phyloP scores from a whole-genome alignment of 164 flowering plant genomes.

The Vitis riparia region DNA sequence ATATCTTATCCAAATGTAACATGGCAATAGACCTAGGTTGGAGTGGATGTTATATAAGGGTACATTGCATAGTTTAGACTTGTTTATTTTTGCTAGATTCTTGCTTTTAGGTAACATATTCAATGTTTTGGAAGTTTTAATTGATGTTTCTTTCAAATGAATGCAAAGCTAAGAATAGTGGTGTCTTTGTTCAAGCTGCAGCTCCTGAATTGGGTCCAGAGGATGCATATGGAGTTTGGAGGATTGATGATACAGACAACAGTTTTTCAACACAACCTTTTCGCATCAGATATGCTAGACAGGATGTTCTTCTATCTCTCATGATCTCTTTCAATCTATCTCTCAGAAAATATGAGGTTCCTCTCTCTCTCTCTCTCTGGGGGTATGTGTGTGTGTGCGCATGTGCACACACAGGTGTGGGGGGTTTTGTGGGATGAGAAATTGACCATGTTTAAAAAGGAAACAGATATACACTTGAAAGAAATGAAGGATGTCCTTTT shows the following conservation, averaged over 20 bases:
- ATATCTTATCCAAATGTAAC: too few species aligned
- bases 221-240: slow-evolving; percentile 74
- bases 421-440: too few species aligned
- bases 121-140: neutral
- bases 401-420: too few species aligned
- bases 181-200: slow-evolving; percentile 34
- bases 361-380: neutral
- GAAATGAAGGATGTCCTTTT: neutral
- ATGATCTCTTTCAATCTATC: slow-evolving; percentile 84
- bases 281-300: slow-evolving; percentile 91
- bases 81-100: too few species aligned
- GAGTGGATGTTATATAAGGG: too few species aligned
- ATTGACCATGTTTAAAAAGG: too few species aligned
- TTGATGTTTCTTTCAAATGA: neutral
- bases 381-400: too few species aligned
- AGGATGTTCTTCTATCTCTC: slow-evolving; percentile 84
- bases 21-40: too few species aligned
- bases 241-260: slow-evolving; percentile 85
- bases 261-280: slow-evolving; percentile 96
- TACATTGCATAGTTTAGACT: too few species aligned
- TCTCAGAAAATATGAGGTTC: slow-evolving; percentile 62
- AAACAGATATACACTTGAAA: neutral
- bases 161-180: neutral
- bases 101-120: too few species aligned
- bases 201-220: slow-evolving; percentile 74